Base-by-base conservation (phyloP, 305 asterid species). In the Solanum chacoense region DNA sequence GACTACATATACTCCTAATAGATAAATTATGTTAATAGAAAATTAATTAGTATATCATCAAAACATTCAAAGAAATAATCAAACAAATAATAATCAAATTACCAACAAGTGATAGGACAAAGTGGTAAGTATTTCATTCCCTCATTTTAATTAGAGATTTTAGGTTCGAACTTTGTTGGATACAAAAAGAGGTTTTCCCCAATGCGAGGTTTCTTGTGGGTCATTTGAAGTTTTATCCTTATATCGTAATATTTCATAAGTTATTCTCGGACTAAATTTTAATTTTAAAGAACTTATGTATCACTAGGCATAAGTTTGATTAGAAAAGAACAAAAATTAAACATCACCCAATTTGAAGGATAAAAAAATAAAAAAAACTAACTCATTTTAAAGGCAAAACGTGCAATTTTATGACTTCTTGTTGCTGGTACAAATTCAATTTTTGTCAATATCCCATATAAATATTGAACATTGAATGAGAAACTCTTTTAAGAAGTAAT, bases 391-490 rank as follows among this genome's bases (percentile, higher is more conserved):
- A 29, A 6, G 24, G n/a, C 24, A 14, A 72, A 29, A 72, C 1
- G 0, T 31, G 11, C 7, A 29, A 72, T 28, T 2, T 69, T 14
- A 13, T 29, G 78, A 13, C 78, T 72, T 72, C 24, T 3, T 72
- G 1, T 72, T 72, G 12, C 5, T 7, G 11, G 36, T 72, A 34
- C 2, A 4, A 0, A 18, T 74, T 1, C 20, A 76, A 11, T 35
- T 35, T 76, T 22, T 11, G 1, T 76, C 28, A 3, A 22, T 38
- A 8, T 3, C 18, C 20, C 22, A 35, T 22, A 11, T 2, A 22
- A 20, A 10, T n/a, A 35, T 1, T 2, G 0, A 4, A 31, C 9
- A 73, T 4, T 7, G 3, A 29, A 31, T 2, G 2, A 1, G 4
- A 28, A 13, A 6, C 11, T 12, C 14, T 11, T 69, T 71, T 26